phyloP scores from a whole-genome alignment of 257 asterid genomes.

The Leptodermis oblonga region DNA sequence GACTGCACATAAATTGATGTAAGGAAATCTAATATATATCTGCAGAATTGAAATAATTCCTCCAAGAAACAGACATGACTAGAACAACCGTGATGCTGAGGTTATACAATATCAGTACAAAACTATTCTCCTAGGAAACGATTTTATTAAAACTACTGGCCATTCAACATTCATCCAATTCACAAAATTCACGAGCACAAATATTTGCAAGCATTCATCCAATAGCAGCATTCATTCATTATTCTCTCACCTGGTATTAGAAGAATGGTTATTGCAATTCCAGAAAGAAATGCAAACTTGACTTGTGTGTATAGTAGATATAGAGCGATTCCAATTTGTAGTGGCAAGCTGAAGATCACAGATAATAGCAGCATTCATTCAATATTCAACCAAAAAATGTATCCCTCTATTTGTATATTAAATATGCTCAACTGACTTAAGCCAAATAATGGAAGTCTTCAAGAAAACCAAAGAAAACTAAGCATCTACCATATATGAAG shows the following conservation, averaged over 20 bases:
- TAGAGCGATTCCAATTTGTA: constrained; percentile 90
- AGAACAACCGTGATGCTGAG: not conserved
- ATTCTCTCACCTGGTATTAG: constrained; percentile 77
- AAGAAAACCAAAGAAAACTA: not conserved
- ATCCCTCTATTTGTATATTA: not conserved
- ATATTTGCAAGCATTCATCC: not conserved
- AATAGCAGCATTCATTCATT: too few species aligned
- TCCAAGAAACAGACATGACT: not conserved
- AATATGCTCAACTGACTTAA: not conserved
- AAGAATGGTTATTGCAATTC: constrained; percentile 75
- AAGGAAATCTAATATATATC: not conserved
- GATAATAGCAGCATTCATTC: constrained; percentile 13
- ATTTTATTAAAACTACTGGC: too few species aligned
- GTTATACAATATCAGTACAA: not conserved
- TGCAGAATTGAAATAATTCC: not conserved
- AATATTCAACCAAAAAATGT: not conserved
- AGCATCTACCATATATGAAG: not conserved
- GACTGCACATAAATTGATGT: constrained; percentile 36
- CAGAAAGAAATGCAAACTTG: constrained; percentile 89
- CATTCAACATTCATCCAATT: not conserved
- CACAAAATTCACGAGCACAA: not conserved
- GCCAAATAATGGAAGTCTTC: not conserved
- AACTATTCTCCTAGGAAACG: not conserved
- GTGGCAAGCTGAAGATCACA: constrained; percentile 76
- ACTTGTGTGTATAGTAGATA: constrained; percentile 84